Conservation (phyloP, 306 rosid genomes). For the Sicyos baderoa region DNA sequence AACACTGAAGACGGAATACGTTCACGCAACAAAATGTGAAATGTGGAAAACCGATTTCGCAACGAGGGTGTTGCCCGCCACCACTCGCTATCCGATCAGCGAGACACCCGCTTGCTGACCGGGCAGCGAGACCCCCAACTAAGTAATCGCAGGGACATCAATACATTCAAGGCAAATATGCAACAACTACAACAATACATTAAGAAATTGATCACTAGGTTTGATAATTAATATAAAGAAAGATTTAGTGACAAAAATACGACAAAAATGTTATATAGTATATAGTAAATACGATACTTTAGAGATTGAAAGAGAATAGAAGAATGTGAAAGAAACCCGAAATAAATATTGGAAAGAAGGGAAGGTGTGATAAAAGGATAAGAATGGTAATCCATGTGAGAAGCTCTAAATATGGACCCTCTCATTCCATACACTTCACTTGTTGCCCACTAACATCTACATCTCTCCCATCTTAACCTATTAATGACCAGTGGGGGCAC, state of each 20-base stretch:
- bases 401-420: conserved; percentile 32
- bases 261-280: neutral
- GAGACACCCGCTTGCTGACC: no score
- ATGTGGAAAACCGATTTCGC: no score
- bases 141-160: no score
- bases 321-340: neutral
- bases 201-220: no score
- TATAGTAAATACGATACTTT: neutral
- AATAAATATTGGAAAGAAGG: neutral
- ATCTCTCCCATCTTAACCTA: conserved; percentile 34
- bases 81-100: no score
- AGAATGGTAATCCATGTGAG: conserved; percentile 16
- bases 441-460: conserved; percentile 45
- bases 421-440: conserved; percentile 34
- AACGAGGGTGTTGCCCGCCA: no score
- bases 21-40: no score
- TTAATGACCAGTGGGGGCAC: conserved; percentile 31
- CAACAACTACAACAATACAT: no score
- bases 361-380: conserved; percentile 5
- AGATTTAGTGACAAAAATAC: neutral
- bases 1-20: no score
- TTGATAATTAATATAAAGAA: no score
- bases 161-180: no score
- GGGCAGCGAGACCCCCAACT: no score
- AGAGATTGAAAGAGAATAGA: neutral